These are phyloP conservation scores for Aciculoconidium aculeatum DNA, from an alignment of 805 yeast species.

Conservation along the genomic window DNA sequence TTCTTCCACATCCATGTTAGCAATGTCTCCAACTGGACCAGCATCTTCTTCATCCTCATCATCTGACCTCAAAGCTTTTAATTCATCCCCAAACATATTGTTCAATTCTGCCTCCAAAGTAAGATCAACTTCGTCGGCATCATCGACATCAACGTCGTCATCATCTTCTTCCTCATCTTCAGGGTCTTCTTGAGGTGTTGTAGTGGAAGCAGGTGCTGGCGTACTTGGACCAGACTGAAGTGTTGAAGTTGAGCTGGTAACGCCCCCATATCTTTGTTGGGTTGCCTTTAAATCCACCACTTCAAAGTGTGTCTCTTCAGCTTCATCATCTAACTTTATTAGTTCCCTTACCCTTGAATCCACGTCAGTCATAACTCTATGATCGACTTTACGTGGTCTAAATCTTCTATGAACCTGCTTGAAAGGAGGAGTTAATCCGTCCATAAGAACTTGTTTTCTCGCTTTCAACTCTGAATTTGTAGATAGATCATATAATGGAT, in stretches of 20 bases:
- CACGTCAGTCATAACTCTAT: conserved; percentile 66
- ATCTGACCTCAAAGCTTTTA: conserved; percentile 14
- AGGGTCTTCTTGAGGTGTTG: conserved; percentile 1
- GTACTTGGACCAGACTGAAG: conserved; percentile 24
- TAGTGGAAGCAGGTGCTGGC: conserved; percentile 4
- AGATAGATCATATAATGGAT: conserved; percentile 34
- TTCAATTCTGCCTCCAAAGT: conserved; percentile 54
- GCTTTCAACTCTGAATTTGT: conserved; percentile 36
- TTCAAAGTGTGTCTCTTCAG: conserved; percentile 75
- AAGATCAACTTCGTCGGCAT: conserved; percentile 23
- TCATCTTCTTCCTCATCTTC: conserved; percentile 12
- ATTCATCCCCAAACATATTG: conserved; percentile 40
- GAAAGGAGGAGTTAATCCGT: conserved; percentile 82
- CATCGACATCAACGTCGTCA: conserved; percentile 30
- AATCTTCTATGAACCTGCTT: conserved; percentile 63
- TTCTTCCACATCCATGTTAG: conserved; percentile 50
- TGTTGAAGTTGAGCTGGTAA: conserved; percentile 21
- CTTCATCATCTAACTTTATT: conserved; percentile 70
- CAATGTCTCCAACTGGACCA: conserved; percentile 45
- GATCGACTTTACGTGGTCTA: conserved; percentile 65
- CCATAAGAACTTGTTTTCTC: conserved; percentile 49
- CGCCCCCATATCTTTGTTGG: conserved; percentile 17
- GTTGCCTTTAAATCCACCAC: conserved; percentile 52
- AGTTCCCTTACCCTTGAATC: conserved; percentile 77
- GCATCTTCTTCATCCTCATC: conserved; percentile 38